These are phyloP conservation scores for Cladosporium velox DNA, from an alignment of 2,329 filamentous ascomycete genomes.

Conservation along the genomic window DNA sequence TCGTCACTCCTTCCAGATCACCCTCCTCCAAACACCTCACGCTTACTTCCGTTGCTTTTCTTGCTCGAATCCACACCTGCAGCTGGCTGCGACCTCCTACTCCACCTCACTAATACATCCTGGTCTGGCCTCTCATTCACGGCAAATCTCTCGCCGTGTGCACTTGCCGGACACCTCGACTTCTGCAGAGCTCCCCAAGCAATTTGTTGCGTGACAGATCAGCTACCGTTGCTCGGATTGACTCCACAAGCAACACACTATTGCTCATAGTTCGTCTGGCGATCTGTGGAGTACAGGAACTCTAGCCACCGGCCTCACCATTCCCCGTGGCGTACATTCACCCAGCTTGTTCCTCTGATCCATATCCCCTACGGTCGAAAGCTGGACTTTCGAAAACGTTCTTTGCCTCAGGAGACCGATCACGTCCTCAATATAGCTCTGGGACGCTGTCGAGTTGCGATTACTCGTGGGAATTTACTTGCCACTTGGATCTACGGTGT, in stretches of 20 bases:
- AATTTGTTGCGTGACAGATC: not conserved
- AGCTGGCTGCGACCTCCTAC: constrained; percentile 17
- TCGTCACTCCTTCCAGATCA: constrained; percentile 8
- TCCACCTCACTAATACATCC: constrained; percentile 19
- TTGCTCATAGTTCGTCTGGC: constrained; percentile 1
- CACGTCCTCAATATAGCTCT: not conserved
- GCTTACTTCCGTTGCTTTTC: constrained; percentile 1
- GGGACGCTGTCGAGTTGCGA: not conserved
- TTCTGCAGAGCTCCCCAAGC: not conserved
- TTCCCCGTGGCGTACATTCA: not conserved
- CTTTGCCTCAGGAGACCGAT: not conserved
- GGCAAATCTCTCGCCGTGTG: not conserved
- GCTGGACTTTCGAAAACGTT: constrained; percentile 5
- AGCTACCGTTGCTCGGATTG: not conserved
- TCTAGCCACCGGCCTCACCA: not conserved
- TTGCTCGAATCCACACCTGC: constrained; percentile 15
- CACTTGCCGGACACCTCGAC: constrained; percentile 3
- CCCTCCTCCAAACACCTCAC: not conserved
- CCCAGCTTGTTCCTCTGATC: not conserved
- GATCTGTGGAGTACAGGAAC: constrained; percentile 7
- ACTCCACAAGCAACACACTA: constrained; percentile 9
- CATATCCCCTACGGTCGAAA: not conserved
- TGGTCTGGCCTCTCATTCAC: constrained; percentile 4
- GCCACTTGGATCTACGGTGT: not conserved
- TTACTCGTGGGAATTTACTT: not conserved